Evolutionary conservation across 176 grass and related monocot species (phyloP).

Genomic region (Oryza glumipatula): DNA sequence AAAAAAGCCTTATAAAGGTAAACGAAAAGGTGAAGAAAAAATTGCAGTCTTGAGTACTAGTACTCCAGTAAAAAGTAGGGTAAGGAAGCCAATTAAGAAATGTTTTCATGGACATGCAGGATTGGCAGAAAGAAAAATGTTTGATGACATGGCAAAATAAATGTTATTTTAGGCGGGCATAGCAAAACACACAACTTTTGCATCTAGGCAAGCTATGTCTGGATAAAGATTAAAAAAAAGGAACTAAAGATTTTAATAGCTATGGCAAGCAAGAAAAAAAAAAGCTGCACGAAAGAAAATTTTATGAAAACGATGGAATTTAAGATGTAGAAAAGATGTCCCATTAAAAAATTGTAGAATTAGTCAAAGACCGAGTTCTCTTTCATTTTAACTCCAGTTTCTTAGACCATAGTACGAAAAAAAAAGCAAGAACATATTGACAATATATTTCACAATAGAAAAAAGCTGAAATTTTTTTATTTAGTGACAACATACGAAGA

Average conservation of each 20-base stretch:
- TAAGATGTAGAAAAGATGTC: not conserved
- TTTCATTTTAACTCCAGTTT: not conserved
- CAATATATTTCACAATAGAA: not conserved
- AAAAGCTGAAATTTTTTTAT: not conserved
- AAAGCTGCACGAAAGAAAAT: not conserved
- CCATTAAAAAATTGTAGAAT: not conserved
- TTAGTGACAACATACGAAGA: too few relatives aligned
- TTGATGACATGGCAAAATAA: not conserved
- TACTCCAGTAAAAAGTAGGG: too few relatives aligned
- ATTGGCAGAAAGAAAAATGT: not conserved
- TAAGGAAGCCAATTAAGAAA: not conserved
- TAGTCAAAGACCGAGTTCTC: not conserved
- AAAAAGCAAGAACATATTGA: not conserved
- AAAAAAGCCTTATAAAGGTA: not conserved
- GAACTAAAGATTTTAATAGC: not conserved
- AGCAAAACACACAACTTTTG: not conserved
- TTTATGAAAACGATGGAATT: not conserved
- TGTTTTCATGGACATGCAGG: not conserved
- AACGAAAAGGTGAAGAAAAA: not conserved
- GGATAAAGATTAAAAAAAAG: not conserved
- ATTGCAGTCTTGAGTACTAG: not conserved
- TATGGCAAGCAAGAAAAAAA: not conserved
- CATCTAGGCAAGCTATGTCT: constrained; percentile 5
- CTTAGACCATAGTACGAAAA: not conserved
- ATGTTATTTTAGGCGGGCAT: not conserved